These are phyloP conservation scores for Ceriops tagal DNA, from an alignment of 345 rosid species.

Conservation along the genomic window DNA sequence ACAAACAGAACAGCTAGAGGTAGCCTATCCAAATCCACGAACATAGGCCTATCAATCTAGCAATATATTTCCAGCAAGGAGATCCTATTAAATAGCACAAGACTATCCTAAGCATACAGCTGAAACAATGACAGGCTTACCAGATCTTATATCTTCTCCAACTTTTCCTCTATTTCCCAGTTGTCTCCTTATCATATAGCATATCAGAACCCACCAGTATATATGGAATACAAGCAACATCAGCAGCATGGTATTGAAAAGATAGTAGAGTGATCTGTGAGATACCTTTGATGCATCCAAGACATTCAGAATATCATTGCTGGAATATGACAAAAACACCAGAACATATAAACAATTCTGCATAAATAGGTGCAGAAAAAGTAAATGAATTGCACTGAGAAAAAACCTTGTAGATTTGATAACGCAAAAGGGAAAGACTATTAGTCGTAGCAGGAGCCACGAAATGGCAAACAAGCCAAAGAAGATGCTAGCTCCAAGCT, in stretches of 20 bases:
- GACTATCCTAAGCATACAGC: neutral
- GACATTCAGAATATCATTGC: slow-evolving; percentile 43
- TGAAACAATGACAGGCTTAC: slow-evolving; percentile 36
- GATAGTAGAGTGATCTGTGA: slow-evolving; percentile 49
- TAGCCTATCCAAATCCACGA: no score
- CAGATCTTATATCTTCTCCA: slow-evolving; percentile 97
- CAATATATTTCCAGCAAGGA: no score
- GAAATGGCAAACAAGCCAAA: slow-evolving; percentile 89
- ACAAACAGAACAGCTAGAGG: no score
- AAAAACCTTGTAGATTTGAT: slow-evolving; percentile 71
- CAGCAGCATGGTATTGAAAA: slow-evolving; percentile 83
- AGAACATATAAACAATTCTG: slow-evolving; percentile 17
- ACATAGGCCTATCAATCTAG: no score
- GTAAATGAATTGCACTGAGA: slow-evolving; percentile 8
- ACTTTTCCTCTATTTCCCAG: slow-evolving; percentile 84
- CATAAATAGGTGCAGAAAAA: slow-evolving; percentile 11
- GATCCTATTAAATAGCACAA: no score
- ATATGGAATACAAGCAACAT: slow-evolving; percentile 85
- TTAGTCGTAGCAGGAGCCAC: slow-evolving; percentile 77
- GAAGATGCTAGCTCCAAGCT: slow-evolving; percentile 81
- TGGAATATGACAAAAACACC: slow-evolving; percentile 31
- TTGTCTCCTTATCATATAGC: slow-evolving; percentile 75
- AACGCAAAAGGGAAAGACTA: slow-evolving; percentile 92
- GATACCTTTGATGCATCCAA: slow-evolving; percentile 52
- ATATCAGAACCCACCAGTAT: slow-evolving; percentile 97